phyloP scores from a whole-genome alignment of 768 basidiomycete genomes.

The Cantharellus cinnabarinus region DNA sequence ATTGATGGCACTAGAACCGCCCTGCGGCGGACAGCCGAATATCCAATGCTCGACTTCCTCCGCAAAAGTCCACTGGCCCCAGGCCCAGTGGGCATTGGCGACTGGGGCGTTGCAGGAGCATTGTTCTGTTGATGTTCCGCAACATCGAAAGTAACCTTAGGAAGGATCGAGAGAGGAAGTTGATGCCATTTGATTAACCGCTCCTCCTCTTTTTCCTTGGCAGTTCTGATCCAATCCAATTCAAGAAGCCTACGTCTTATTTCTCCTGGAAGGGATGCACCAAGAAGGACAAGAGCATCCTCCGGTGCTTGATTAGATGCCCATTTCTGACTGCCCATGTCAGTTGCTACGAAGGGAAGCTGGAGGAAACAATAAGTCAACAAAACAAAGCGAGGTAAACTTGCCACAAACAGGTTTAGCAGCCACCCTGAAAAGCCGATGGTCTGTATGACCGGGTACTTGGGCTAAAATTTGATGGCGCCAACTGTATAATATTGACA shows the following conservation, averaged over 20 bases:
- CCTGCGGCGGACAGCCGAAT: slow-evolving; percentile 29
- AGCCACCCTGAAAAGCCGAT: slow-evolving; percentile 47
- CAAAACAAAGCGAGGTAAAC: not conserved
- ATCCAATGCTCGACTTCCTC: slow-evolving; percentile 32
- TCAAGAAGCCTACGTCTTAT: slow-evolving; percentile 44
- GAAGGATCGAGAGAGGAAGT: slow-evolving; percentile 44
- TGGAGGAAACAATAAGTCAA: not conserved
- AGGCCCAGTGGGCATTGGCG: not conserved
- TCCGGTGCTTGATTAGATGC: slow-evolving; percentile 32
- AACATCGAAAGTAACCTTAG: slow-evolving; percentile 15
- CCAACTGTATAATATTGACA: slow-evolving; percentile 41
- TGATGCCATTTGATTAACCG: slow-evolving; percentile 19
- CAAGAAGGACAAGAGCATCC: slow-evolving; percentile 27
- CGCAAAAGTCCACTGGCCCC: slow-evolving; percentile 19
- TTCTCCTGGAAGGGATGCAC: slow-evolving; percentile 34
- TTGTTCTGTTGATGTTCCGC: not conserved
- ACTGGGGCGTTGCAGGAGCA: not conserved
- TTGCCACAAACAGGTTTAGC: slow-evolving; percentile 24
- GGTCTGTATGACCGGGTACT: slow-evolving; percentile 35
- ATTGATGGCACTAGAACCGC: slow-evolving; percentile 48
- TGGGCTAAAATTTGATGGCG: slow-evolving; percentile 50
- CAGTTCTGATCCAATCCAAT: slow-evolving; percentile 40
- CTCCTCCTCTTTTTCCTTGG: slow-evolving; percentile 23
- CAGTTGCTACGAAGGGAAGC: slow-evolving; percentile 53
- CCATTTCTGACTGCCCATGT: slow-evolving; percentile 45